phyloP scores from a whole-genome alignment of 2,329 filamentous ascomycete species.

The Pestalotiopsis sp. region DNA sequence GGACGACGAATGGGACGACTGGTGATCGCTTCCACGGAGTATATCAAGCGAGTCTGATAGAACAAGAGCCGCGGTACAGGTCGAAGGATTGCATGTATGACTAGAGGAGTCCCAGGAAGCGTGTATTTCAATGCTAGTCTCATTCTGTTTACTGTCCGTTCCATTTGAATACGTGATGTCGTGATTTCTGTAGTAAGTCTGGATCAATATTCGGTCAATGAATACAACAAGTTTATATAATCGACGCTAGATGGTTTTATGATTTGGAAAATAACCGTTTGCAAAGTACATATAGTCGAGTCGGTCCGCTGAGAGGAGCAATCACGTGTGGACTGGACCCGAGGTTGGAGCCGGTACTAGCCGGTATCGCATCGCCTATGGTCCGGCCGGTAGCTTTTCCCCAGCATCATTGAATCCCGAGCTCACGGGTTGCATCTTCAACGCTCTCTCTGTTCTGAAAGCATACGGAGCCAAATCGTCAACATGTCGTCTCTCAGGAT shows the following conservation, averaged over 20 bases:
- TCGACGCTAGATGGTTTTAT: not conserved
- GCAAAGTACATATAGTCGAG: not conserved
- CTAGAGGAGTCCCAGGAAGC: conserved; percentile 26
- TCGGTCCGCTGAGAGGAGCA: not conserved
- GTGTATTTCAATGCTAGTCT: conserved; percentile 16
- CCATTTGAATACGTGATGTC: not conserved
- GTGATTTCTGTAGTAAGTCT: not conserved
- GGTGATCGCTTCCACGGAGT: conserved; percentile 40
- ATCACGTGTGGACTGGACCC: conserved; percentile 9
- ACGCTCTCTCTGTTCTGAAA: not conserved
- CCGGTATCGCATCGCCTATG: conserved; percentile 32
- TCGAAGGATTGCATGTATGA: conserved; percentile 21
- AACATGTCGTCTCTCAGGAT: conserved; percentile 70
- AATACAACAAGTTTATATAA: not conserved
- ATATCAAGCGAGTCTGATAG: conserved; percentile 15
- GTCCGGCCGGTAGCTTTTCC: conserved; percentile 19
- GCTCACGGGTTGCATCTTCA: conserved; percentile 2
- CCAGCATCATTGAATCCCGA: conserved; percentile 29
- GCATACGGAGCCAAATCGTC: conserved; percentile 17
- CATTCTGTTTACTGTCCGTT: not conserved
- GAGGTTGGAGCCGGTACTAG: conserved; percentile 15
- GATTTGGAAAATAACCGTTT: not conserved
- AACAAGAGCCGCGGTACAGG: not conserved
- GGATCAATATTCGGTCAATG: not conserved
- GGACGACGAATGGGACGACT: conserved; percentile 67